A percentile compares a stretch with the other conserved stretches of the same genome.
These are phyloP conservation scores for Rhizoclosmatium globosum DNA, from an alignment of 192 early-diverging fungal species.

Conservation along the genomic window DNA sequence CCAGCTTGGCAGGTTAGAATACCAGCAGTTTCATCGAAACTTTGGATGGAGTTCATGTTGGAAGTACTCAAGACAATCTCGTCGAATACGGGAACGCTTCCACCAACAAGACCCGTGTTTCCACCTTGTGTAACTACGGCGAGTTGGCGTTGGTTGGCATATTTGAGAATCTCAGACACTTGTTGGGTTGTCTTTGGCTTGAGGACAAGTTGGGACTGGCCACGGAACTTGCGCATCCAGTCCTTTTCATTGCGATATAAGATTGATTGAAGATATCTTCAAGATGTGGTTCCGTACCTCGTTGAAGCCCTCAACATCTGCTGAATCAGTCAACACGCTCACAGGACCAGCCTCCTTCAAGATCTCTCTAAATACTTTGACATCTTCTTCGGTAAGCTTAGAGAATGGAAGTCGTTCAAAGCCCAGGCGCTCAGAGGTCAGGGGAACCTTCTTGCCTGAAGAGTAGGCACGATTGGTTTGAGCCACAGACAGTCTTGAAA, in stretches of 20 bases:
- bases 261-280: not conserved
- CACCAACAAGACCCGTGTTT: constrained; percentile 97
- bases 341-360: constrained; percentile 5
- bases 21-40: constrained; percentile 70
- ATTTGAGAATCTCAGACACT: constrained; percentile 82
- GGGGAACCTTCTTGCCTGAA: not conserved
- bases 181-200: constrained; percentile 87
- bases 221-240: constrained; percentile 96
- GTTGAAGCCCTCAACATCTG: constrained; percentile 51
- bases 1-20: constrained; percentile 93
- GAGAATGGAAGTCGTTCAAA: constrained; percentile 41
- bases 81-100: constrained; percentile 93
- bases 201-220: constrained; percentile 80
- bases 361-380: constrained; percentile 35
- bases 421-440: constrained; percentile 40
- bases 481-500: too few relatives aligned
- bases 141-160: constrained; percentile 85
- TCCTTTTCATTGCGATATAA: constrained; percentile 55
- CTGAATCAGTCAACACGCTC: constrained; percentile 36
- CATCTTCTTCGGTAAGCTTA: constrained; percentile 38
- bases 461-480: not conserved
- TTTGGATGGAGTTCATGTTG: constrained; percentile 73
- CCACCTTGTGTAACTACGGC: constrained; percentile 98
- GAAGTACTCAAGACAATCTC: constrained; percentile 87
- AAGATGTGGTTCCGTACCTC: constrained; percentile 36